phyloP scores from a whole-genome alignment of 331 rosid species.

The Telfairia occidentalis region DNA sequence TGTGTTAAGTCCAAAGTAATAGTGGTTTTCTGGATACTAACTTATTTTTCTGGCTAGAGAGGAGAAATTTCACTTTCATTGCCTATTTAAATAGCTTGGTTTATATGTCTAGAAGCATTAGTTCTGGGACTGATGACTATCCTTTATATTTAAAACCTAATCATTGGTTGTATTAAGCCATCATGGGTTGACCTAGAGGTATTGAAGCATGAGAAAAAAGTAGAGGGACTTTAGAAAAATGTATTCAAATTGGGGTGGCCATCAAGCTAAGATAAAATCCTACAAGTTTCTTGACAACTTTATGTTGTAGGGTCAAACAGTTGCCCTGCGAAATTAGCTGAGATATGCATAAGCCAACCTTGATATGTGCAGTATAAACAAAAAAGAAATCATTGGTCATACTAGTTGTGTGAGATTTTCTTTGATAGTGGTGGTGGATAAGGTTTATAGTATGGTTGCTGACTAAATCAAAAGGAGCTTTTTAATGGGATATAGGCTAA shows the following conservation, averaged over 20 bases:
- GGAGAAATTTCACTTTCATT: background rate
- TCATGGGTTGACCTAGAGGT: background rate
- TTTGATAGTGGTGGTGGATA: background rate
- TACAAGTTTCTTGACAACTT: background rate
- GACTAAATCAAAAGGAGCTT: background rate
- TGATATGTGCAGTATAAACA: too few relatives aligned
- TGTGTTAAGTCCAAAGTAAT: background rate
- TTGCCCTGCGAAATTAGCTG: background rate
- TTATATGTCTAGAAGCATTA: background rate
- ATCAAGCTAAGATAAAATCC: background rate
- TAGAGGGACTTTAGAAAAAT: background rate
- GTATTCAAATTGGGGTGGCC: background rate
- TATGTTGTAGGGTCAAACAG: background rate
- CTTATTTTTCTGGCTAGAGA: background rate
- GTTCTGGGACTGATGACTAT: background rate
- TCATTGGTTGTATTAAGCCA: background rate
- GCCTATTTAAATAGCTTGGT: background rate
- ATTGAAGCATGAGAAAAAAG: background rate
- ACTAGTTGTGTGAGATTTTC: background rate
- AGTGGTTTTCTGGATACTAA: background rate
- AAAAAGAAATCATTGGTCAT: background rate
- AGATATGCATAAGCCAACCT: background rate
- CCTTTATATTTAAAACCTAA: background rate
- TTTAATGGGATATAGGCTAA: constrained; percentile 3
- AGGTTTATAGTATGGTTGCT: background rate